Evolutionary conservation across 2,329 filamentous ascomycete species (phyloP), one percentile per base, ranked within the genome.

Genomic region (Venturia aucupariae): DNA sequence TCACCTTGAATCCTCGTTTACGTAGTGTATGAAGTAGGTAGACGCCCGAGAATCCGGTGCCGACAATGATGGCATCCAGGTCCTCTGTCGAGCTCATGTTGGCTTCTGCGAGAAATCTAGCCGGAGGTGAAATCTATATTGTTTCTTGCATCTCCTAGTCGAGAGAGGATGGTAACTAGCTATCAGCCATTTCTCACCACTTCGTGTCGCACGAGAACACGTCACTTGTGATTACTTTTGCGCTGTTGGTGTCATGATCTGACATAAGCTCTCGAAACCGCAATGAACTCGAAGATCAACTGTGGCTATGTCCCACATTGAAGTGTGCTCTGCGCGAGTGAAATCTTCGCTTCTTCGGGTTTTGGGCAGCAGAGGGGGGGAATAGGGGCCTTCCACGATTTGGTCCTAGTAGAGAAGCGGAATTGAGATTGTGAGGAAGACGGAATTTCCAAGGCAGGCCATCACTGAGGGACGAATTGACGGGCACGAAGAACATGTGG

Each of bases 1-100:
- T 63, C 7, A 55, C 44, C 19, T 65, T 65, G 41, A 65, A 59
- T 4, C 64, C 64, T 2, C 44, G 41, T 48, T 62, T 62, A 3
- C 60, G 39, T n/a, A 62, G 19, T 11, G 24, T 35, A 32, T 62
- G 60, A 24, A 62, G 60, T 15, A 62, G 15, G 17, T 62, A 46
- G 42, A 42, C 17, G 22, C 60, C 60, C 13, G 60, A 62, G n/a
- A 62, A 62, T 1, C 60, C 60, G 10, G 60, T 48, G 42, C 60
- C 60, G 15, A 62, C 42, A 32, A 62, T 48, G 39, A 62, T 17
- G 24, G 60, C 60, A 27, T 62, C 60, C 15, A 62, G 44, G 48
- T 32, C 19, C n/a, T 24, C 10, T 8, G 22, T 2, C 8, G 46
- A 27, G 46, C 13, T 27, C 11, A 22, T 27, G 22, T 8, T 57